Conservation (phyloP, 352 stramenopile species). For the Pythium scleroteichum region DNA sequence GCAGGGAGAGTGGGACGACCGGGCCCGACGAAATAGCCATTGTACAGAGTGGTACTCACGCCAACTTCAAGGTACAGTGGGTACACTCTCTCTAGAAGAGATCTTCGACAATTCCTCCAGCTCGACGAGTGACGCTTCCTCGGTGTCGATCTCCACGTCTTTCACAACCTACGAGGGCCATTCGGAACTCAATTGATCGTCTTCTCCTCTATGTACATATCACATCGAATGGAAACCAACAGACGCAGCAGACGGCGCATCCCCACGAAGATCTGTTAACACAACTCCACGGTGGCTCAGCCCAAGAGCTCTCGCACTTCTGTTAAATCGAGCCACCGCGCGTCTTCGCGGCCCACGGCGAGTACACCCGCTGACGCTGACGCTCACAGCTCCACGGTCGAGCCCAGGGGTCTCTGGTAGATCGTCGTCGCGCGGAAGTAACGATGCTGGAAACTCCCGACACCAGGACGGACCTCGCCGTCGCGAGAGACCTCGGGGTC, state of each 20-base stretch:
- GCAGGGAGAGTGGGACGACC: slow-evolving; percentile 14
- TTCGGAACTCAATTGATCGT: no score
- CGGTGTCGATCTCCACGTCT: no score
- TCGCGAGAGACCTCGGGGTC: slow-evolving; percentile 28
- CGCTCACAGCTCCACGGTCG: slow-evolving; percentile 11
- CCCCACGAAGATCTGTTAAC: no score
- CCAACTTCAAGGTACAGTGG: slow-evolving; percentile 21
- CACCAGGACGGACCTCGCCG: slow-evolving; percentile 23
- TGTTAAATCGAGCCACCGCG: no score
- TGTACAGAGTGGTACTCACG: slow-evolving; percentile 12
- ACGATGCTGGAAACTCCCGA: slow-evolving; percentile 42
- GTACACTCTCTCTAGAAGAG: slow-evolving; percentile 16
- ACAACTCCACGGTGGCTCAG: no score
- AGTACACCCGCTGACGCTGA: neutral
- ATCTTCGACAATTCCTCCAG: slow-evolving; percentile 1
- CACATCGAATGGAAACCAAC: no score
- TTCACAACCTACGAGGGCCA: no score
- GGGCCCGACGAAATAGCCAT: slow-evolving; percentile 17
- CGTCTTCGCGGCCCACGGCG: no score
- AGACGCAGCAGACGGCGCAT: no score
- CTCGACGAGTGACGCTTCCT: slow-evolving; percentile 14
- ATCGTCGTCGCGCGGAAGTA: slow-evolving; percentile 32
- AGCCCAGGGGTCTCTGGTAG: slow-evolving; percentile 10
- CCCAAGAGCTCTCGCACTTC: no score
- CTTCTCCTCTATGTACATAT: no score